Percentiles rank a stretch among this genome's conserved stretches.
These are phyloP conservation scores for Pterocarpus santalinus DNA, from an alignment of 306 rosid genomes.

Conservation along the genomic window DNA sequence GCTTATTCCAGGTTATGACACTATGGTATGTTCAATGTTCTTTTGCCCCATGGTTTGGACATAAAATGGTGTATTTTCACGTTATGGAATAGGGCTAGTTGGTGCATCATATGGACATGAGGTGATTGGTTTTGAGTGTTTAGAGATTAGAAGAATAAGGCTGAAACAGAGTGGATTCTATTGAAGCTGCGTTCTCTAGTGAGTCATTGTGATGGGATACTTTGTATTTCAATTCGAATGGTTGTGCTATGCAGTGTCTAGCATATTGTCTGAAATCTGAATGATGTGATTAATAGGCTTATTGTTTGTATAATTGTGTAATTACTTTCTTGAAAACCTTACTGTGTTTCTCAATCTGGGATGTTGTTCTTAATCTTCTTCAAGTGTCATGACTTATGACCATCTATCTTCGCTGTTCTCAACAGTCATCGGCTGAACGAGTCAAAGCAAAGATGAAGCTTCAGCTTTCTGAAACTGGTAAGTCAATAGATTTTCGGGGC, in stretches of 20 bases:
- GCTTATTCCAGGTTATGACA: constrained; percentile 73
- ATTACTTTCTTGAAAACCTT: background rate
- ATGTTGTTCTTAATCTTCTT: constrained; percentile 15
- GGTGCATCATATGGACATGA: background rate
- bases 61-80: background rate
- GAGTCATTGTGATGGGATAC: background rate
- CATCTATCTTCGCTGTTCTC: constrained; percentile 44
- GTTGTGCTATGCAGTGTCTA: background rate
- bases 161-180: background rate
- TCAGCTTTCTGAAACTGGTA: constrained; percentile 91
- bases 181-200: background rate
- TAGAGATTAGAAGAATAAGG: background rate
- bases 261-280: background rate
- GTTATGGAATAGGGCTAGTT: constrained; percentile 16
- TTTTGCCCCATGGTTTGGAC: background rate
- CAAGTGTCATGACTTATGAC: background rate
- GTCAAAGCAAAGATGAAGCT: constrained; percentile 94
- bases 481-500: constrained; percentile 21
- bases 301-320: background rate
- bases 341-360: constrained; percentile 22
- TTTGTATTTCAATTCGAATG: constrained; percentile 7
- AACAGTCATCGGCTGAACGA: constrained; percentile 86
- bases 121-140: background rate
- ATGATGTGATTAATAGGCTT: background rate
- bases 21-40: constrained; percentile 63